Evolutionary conservation across 2,329 filamentous ascomycete genomes (phyloP), one percentile per base, ranked within the genome.

Genomic region (Paraphoma chrysanthemicola): DNA sequence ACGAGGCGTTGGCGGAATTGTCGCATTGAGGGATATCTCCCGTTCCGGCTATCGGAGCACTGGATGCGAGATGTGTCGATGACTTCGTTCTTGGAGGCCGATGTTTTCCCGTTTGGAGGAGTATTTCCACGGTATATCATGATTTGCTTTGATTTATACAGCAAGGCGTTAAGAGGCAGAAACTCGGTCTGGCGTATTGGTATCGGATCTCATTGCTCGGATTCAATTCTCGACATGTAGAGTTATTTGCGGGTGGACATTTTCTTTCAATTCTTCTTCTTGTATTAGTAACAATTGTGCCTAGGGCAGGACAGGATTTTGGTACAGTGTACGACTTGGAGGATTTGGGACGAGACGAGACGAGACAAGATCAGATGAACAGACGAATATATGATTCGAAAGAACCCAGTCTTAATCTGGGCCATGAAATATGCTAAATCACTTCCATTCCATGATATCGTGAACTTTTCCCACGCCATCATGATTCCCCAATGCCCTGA

Each of bases 1-100:
- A 49, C 8, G 70, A 75, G 39, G 71, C 67, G 30, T 62, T 75
- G 44, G 59, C 62, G 14, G 72, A 75, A 60, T 57, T 75, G 29
- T 10, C 5, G 33, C 10, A 29, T 4, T 42, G 17, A 36, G 11
- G 1, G 16, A 12, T 23, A 23, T 23, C 23, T 23, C 23, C 23
- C 23, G 23, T 23, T 23, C 23, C 2, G 23, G 23, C 23, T 23
- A 23, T 23, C 23, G 23, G 23, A 23, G 23, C 23, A 23, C 23
- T 23, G 23, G 23, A 3, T 23, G 23, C 23, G 23, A 23, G 23
- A 23, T 23, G 23, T 36, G 16, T 48, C 17, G 17, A 36, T 3
- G 33, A 3, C 33, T 36, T 36, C 33, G 9, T 3, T 14, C 3
- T 36, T 36, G 23, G 23, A 23, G 23, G 23, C 23, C 23, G 23